These are phyloP conservation scores for Dorcoceras hygrometricum DNA, from an alignment of 257 asterid genomes.

Conservation along the genomic window DNA sequence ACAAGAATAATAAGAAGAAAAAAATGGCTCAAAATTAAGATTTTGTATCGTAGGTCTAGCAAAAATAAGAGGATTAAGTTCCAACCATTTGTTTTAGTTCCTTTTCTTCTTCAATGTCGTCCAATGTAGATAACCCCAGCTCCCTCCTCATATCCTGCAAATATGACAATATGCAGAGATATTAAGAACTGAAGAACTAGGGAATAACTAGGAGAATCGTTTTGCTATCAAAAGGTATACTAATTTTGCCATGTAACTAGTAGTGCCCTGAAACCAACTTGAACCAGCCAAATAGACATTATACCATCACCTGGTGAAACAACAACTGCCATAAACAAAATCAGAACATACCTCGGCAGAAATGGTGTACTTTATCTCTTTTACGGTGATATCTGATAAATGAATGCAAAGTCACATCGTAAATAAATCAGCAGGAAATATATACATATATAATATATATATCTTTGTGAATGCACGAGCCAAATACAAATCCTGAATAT, in stretches of 20 bases:
- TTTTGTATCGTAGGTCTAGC: not conserved
- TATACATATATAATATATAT: too few species aligned
- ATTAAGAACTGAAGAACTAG: too few species aligned
- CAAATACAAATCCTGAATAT: not conserved
- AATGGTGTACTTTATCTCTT: slow-evolving; percentile 51
- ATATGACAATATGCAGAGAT: not conserved
- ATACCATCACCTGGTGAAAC: not conserved
- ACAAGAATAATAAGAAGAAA: slow-evolving; percentile 20
- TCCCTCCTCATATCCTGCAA: slow-evolving; percentile 78
- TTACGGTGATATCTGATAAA: slow-evolving; percentile 51
- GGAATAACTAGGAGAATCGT: not conserved
- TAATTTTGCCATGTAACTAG: too few species aligned
- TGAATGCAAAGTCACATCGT: slow-evolving; percentile 7
- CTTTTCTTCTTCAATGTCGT: slow-evolving; percentile 81
- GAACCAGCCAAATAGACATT: not conserved
- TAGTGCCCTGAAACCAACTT: too few species aligned
- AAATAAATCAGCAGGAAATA: slow-evolving; percentile 21
- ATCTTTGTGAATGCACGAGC: not conserved
- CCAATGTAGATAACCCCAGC: slow-evolving; percentile 69
- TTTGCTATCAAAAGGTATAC: too few species aligned
- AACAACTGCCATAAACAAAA: not conserved
- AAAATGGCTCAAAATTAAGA: not conserved
- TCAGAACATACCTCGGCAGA: slow-evolving; percentile 63
- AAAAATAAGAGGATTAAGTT: slow-evolving; percentile 13
- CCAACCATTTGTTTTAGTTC: slow-evolving; percentile 87